phyloP scores from a whole-genome alignment of 495 filamentous ascomycete species.

The Trichoderma gamsii region DNA sequence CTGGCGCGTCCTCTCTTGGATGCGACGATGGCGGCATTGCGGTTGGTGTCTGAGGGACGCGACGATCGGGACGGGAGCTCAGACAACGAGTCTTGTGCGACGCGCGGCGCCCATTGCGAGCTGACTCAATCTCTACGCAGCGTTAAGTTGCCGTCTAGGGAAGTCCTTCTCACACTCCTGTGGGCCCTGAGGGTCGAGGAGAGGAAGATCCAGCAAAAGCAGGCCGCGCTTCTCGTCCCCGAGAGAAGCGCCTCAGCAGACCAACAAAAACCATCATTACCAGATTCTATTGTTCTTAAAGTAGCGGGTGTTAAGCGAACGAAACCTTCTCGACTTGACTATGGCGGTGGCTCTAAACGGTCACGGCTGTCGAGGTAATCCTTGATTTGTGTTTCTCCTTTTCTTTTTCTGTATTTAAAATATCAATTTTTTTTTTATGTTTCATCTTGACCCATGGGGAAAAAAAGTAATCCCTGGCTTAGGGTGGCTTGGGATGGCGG shows the following conservation, averaged over 20 bases:
- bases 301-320: background rate
- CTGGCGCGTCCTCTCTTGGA: conserved; percentile 85
- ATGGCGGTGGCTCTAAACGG: background rate
- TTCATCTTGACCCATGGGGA: too few relatives aligned
- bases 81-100: conserved; percentile 32
- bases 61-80: conserved; percentile 36
- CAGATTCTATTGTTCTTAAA: conserved; percentile 8
- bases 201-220: conserved; percentile 26
- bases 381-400: background rate
- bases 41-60: conserved; percentile 50
- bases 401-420: background rate
- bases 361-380: background rate
- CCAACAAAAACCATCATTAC: background rate
- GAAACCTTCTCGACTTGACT: background rate
- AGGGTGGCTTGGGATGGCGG: background rate
- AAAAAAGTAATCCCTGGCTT: background rate
- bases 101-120: conserved; percentile 36
- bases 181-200: conserved; percentile 47
- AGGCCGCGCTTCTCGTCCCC: conserved; percentile 11
- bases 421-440: too few relatives aligned
- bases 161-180: conserved; percentile 46
- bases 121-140: conserved; percentile 36
- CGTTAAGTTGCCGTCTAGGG: conserved; percentile 44
- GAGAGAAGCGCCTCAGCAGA: conserved; percentile 6
- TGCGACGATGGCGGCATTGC: conserved; percentile 88